Conservation (phyloP, 108 stramenopile species). For the Cyclotella choctawhatcheeana region DNA sequence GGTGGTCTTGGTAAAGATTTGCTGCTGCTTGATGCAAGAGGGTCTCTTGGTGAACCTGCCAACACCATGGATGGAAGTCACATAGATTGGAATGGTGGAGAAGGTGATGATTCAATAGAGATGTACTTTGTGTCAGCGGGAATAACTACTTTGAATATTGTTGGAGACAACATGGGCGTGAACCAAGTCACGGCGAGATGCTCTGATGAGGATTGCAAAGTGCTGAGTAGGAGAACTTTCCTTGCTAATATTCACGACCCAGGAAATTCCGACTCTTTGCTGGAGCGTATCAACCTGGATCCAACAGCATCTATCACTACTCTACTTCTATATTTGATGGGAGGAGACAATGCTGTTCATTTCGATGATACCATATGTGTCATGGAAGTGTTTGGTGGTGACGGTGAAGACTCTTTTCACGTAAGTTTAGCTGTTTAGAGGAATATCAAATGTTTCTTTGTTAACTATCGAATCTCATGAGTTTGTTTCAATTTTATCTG, state of each 20-base stretch:
- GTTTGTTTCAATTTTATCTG: too few species aligned
- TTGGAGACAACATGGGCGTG: slow-evolving; percentile 27
- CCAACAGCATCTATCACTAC: slow-evolving; percentile 10
- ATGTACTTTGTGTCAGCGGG: slow-evolving; percentile 35
- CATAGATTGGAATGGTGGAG: slow-evolving; percentile 42
- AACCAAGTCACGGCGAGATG: slow-evolving; percentile 36
- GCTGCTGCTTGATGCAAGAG: slow-evolving; percentile 33
- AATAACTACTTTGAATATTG: slow-evolving; percentile 23
- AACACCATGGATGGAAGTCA: slow-evolving; percentile 34
- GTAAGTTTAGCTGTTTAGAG: too few species aligned
- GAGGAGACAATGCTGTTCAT: slow-evolving; percentile 42
- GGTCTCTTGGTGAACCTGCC: not conserved
- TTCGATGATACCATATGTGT: slow-evolving; percentile 49
- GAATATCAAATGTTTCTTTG: too few species aligned
- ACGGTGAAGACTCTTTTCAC: not conserved
- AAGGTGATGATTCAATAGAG: slow-evolving; percentile 20
- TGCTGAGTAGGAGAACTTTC: slow-evolving; percentile 44
- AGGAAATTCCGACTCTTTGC: not conserved
- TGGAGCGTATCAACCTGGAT: slow-evolving; percentile 45
- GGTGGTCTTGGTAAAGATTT: slow-evolving; percentile 39
- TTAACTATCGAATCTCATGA: too few species aligned
- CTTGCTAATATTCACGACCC: slow-evolving; percentile 48
- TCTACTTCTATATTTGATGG: slow-evolving; percentile 27
- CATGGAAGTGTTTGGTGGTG: slow-evolving; percentile 19
- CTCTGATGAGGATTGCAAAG: slow-evolving; percentile 28